These are phyloP conservation scores for Taphrina flavorubra DNA, from an alignment of 1,139 yeast genomes.

Conservation along the genomic window DNA sequence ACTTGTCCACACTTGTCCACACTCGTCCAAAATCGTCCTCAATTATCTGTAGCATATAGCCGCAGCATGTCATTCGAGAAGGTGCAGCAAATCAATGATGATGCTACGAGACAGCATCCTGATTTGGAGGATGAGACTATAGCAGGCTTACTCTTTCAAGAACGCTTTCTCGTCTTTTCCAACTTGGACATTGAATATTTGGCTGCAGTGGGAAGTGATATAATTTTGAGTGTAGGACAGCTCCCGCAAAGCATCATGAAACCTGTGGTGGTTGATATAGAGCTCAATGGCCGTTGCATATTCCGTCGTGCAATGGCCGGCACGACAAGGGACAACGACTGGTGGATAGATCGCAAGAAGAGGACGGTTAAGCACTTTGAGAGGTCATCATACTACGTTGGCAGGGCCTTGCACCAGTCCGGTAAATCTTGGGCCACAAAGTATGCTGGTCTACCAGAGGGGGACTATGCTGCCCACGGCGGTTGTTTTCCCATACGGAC, in stretches of 20 bases:
- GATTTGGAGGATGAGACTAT: neutral
- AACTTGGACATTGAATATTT: neutral
- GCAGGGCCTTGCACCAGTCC: constrained; percentile 10
- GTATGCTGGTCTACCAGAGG: constrained; percentile 23
- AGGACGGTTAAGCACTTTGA: constrained; percentile 44
- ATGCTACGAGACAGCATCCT: constrained; percentile 6
- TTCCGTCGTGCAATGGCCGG: constrained; percentile 45
- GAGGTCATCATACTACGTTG: constrained; percentile 31
- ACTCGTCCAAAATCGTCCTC: too few species aligned
- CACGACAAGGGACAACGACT: constrained; percentile 44
- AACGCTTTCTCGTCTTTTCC: neutral
- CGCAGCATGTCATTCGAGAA: neutral
- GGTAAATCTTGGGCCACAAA: constrained; percentile 25
- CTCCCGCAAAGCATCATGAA: neutral
- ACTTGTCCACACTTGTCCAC: too few species aligned
- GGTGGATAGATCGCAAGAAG: constrained; percentile 45
- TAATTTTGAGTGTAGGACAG: neutral
- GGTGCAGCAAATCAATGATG: neutral
- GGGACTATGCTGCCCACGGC: constrained; percentile 35
- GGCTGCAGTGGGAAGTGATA: neutral
- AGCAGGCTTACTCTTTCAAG: constrained; percentile 4
- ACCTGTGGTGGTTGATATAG: constrained; percentile 44
- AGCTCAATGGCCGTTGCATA: constrained; percentile 42
- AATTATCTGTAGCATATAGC: neutral
- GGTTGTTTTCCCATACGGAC: constrained; percentile 34